Evolutionary conservation across 768 basidiomycete species (phyloP), one percentile per base, ranked within the genome.

Genomic region (Heimioporus sp.): DNA sequence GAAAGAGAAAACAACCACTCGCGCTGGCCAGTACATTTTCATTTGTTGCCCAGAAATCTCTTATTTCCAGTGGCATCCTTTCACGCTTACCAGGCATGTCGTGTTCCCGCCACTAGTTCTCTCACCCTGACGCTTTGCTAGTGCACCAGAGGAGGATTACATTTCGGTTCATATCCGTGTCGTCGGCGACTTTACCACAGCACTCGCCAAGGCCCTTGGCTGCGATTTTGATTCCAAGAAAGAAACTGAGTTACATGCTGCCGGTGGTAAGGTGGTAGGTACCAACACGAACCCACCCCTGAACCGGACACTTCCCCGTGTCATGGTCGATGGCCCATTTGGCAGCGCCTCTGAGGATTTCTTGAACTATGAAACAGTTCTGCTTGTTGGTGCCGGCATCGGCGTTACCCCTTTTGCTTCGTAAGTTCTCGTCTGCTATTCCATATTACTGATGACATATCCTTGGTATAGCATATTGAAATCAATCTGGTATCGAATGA

Each of bases 321-420:
- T 98, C 63, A 97, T 97, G 94, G 82, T 98, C 45, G 95, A 98
- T 62, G 95, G 94, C 15, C 95, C 95, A 5, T 98, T 97, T 65
- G 95, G 95, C 13, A 86, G 83, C 54, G 92, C 95, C 10, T 86
- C 84, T 38, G 95, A 98, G 68, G 92, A 95, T 66, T 95, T 90
- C 65, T 75, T 90, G 65, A 92, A 92, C 49, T 94, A 83, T 58
- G 93, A 97, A 72, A 89, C 91, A 1, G 79, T 94, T 34, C 72
- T 96, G 31, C 82, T 97, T 36, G 90, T 95, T 43, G 94, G 92
- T 58, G 93, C 90, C 50, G 96, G 95, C 70, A 98, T 98, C 55
- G 95, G 95, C 60, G 93, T 97, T 34, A 97, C 95, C 0, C 95
- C 95, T 3, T 97, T 98, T 61, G 93, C 95, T 48, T 92, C 90